Conservation (phyloP, 2,329 filamentous ascomycete species). For the Chalara sp. region DNA sequence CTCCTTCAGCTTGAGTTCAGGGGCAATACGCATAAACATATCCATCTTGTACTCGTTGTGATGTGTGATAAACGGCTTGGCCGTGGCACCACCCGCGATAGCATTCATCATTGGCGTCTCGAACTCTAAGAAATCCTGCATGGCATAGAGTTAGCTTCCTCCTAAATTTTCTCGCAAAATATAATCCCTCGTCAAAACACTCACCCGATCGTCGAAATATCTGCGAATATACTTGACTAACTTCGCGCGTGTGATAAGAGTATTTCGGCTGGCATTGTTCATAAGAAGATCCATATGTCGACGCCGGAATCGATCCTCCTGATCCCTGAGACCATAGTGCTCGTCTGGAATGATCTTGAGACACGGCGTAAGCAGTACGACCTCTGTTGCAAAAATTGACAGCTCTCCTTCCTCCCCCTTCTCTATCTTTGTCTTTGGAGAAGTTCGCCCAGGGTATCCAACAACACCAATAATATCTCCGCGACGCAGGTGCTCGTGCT, state of each 20-base stretch:
- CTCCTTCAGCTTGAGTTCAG: conserved; percentile 96
- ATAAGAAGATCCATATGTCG: conserved; percentile 95
- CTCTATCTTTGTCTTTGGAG: conserved; percentile 80
- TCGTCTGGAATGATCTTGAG: conserved; percentile 85
- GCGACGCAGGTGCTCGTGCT: conserved; percentile 82
- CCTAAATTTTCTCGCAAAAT: no score
- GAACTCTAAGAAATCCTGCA: neutral
- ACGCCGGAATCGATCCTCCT: conserved; percentile 88
- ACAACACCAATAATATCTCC: conserved; percentile 90
- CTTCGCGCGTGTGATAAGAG: conserved; percentile 79
- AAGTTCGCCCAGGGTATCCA: conserved; percentile 77
- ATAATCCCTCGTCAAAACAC: no score
- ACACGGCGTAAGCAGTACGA: conserved; percentile 83
- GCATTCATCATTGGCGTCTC: conserved; percentile 70
- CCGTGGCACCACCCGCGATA: conserved; percentile 91
- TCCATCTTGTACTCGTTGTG: conserved; percentile 96
- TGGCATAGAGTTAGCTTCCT: no score
- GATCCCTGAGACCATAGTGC: conserved; percentile 91
- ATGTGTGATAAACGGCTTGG: conserved; percentile 88
- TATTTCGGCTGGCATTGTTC: conserved; percentile 75
- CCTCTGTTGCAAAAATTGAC: conserved; percentile 83
- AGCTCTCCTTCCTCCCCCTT: conserved; percentile 80
- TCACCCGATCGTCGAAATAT: conserved; percentile 72
- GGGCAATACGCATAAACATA: conserved; percentile 90
- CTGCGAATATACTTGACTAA: conserved; percentile 81